phyloP scores from a whole-genome alignment of 1,284 basidiomycete species.

The Ceratobasidium sp. region DNA sequence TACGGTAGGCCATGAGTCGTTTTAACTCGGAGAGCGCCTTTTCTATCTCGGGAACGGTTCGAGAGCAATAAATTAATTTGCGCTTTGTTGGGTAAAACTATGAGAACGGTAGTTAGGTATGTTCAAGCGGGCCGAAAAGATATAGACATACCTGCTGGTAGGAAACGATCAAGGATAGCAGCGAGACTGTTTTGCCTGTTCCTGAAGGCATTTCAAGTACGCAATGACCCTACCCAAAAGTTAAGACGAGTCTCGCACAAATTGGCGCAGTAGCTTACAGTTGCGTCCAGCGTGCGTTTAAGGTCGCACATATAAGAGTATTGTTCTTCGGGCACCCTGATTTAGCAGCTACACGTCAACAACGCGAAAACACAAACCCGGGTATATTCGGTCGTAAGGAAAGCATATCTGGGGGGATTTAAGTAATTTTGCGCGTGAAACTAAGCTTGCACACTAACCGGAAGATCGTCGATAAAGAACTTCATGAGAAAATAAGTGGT shows the following conservation, averaged over 20 bases:
- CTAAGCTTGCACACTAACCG: conserved; percentile 59
- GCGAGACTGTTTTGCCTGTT: conserved; percentile 97
- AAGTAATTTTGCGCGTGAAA: conserved; percentile 28
- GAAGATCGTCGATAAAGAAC: conserved; percentile 94
- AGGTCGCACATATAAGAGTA: conserved; percentile 99
- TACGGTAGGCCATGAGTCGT: conserved; percentile 90
- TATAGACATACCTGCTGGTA: conserved; percentile 84
- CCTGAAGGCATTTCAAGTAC: conserved; percentile 99
- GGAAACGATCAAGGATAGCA: conserved; percentile 94
- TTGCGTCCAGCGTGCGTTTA: conserved; percentile 93
- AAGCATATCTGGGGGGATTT: conserved; percentile 72
- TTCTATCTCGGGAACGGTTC: conserved; percentile 99
- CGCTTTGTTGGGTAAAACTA: conserved; percentile 91
- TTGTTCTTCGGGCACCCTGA: conserved; percentile 70
- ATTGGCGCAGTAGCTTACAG: conserved; percentile 52
- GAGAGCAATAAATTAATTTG: conserved; percentile 98
- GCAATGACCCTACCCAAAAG: conserved; percentile 81
- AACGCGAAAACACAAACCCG: conserved; percentile 60
- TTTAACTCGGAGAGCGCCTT: conserved; percentile 97
- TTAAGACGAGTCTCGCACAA: conserved; percentile 42
- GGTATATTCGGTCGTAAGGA: conserved; percentile 90
- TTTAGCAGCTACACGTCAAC: conserved; percentile 46
- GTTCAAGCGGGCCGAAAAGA: background rate
- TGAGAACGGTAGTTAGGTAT: conserved; percentile 17
- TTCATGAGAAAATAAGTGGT: conserved; percentile 66